These are phyloP conservation scores for Phlyctochytrium bullatum DNA, from an alignment of 192 early-diverging fungal species.

Conservation along the genomic window DNA sequence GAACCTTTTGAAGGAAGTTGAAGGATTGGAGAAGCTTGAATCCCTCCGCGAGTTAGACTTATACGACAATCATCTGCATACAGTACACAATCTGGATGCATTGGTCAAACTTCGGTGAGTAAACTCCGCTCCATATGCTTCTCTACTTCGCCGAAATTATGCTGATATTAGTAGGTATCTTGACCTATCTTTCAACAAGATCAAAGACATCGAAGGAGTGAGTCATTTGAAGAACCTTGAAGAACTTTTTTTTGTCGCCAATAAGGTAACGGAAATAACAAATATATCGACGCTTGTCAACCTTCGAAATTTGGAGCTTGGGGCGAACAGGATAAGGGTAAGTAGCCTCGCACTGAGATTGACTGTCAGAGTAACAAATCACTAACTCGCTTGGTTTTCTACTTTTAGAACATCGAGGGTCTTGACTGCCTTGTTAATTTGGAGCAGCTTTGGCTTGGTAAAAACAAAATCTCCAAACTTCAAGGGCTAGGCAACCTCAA, in stretches of 20 bases:
- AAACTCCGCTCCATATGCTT: not conserved
- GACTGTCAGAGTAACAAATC: not conserved
- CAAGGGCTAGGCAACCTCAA: conserved; percentile 65
- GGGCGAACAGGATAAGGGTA: conserved; percentile 91
- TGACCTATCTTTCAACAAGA: conserved; percentile 97
- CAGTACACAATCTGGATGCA: conserved; percentile 63
- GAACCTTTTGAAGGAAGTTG: conserved; percentile 76
- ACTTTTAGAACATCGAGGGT: conserved; percentile 68
- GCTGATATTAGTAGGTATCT: conserved; percentile 43
- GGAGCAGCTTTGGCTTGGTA: conserved; percentile 92
- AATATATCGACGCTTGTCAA: conserved; percentile 64
- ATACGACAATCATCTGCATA: conserved; percentile 90
- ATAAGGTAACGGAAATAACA: conserved; percentile 84
- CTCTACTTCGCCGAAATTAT: not conserved
- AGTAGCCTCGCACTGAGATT: not conserved
- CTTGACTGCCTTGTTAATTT: conserved; percentile 76
- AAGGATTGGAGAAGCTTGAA: conserved; percentile 50
- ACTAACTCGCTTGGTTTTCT: not conserved
- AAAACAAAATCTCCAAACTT: conserved; percentile 91
- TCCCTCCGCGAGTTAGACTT: conserved; percentile 81
- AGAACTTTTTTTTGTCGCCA: conserved; percentile 89
- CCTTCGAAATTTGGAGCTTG: conserved; percentile 86
- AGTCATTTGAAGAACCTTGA: conserved; percentile 57
- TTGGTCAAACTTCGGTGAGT: conserved; percentile 62
- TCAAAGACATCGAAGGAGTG: conserved; percentile 73